Base-by-base conservation (phyloP, 495 filamentous ascomycete genomes). In the Hyaloscypha hepaticicola region DNA sequence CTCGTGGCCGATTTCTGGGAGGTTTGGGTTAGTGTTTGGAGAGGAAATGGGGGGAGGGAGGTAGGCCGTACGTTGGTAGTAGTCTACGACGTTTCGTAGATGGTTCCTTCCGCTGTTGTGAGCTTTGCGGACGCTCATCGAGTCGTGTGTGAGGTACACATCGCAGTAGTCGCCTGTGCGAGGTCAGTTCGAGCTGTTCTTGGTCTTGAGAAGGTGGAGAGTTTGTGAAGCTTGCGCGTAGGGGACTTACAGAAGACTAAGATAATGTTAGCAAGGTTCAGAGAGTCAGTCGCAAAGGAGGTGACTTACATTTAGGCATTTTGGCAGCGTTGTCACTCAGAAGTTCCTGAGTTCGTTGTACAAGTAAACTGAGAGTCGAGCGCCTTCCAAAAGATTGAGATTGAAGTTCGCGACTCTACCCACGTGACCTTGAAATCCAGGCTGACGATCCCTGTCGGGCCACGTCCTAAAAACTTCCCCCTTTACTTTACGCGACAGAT, bases 91-190 rank as follows among this genome's bases (percentile, higher is more conserved):
- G 75, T 99, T 99, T 66, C 96, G 90, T 55, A 98, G 81, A 73
- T 99, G 95, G 78, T 99, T 99, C 53, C 94, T 86, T 64, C 95
- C 95, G 71, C 85, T 90, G 82, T 99, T 99, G 78, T 99, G 95
- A 19, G 95, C 95, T 79, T 97, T 97, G 72, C 95, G 91, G 73
- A 99, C 95, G 80, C 91, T 96, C 93, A 98, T 99, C 16, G 91
- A 96, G 87, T 99, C 96, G 83, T 99, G 95, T 63, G 96, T 99
- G 69, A 99, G 90, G 83, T 99, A 99, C 76, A 99, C 96, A 88
- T 99, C 95, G 85, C 95, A 99, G 82, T 98, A 99, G 76, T 99
- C 95, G 83, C 95, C 93, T 91, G 76, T 49, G 9, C 16, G 55
- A 58, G 41, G 38, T 62, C 53, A 68, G 62, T 71, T 68, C 61